These are phyloP conservation scores for Neophaeococcomyces aloes DNA, from an alignment of 2,329 filamentous ascomycete species.

Conservation along the genomic window DNA sequence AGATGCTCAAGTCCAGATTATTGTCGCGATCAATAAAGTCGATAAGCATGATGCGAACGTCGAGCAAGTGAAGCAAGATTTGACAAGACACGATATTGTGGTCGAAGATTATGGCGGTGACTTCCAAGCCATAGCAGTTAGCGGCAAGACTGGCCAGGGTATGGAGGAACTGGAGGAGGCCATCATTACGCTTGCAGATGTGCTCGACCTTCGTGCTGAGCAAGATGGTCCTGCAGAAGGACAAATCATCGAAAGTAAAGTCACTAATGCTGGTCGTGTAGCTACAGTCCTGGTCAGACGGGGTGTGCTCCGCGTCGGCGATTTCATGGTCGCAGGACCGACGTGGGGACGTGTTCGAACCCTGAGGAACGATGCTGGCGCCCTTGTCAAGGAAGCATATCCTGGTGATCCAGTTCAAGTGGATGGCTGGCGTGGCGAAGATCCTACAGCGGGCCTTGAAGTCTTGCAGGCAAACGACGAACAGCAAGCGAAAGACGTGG, in stretches of 20 bases:
- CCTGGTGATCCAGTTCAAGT: constrained; percentile 88
- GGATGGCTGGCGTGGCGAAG: constrained; percentile 75
- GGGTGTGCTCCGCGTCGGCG: constrained; percentile 70
- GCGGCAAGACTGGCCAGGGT: constrained; percentile 84
- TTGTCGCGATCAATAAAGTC: constrained; percentile 95
- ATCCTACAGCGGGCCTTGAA: constrained; percentile 75
- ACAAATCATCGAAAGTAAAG: constrained; percentile 84
- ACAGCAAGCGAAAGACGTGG: constrained; percentile 63
- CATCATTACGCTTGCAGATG: constrained; percentile 72
- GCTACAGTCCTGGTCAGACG: constrained; percentile 83
- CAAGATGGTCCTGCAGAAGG: constrained; percentile 69
- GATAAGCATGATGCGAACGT: constrained; percentile 76
- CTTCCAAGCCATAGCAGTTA: constrained; percentile 81
- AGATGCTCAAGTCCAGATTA: constrained; percentile 78
- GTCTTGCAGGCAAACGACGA: constrained; percentile 75
- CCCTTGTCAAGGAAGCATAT: constrained; percentile 58
- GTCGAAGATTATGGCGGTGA: constrained; percentile 94
- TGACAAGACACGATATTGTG: constrained; percentile 71
- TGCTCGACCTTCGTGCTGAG: constrained; percentile 82
- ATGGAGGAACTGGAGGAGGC: constrained; percentile 90
- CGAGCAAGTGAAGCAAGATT: constrained; percentile 77
- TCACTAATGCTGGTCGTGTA: constrained; percentile 72
- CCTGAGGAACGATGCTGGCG: constrained; percentile 74
- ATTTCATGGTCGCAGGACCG: constrained; percentile 75
- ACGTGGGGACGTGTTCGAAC: constrained; percentile 80